Conservation (phyloP, 2,329 filamentous ascomycete species). For the Aureobasidium sp. region DNA sequence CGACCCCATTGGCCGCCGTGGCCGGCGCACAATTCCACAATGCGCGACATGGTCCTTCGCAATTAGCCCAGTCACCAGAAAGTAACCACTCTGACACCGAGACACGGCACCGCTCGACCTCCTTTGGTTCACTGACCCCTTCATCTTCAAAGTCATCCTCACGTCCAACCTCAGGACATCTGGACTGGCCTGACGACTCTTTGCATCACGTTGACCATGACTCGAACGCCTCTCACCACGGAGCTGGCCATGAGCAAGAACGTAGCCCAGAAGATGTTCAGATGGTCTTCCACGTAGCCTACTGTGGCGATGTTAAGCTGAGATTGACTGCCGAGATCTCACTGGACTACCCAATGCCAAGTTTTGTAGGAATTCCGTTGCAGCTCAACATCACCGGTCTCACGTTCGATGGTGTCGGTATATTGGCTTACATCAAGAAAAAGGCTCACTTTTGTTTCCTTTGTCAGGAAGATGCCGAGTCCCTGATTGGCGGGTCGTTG, state of each 20-base stretch:
- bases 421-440: conserved; percentile 83
- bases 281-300: conserved; percentile 82
- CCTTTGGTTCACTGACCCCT: conserved; percentile 38
- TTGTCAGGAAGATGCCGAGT: conserved; percentile 79
- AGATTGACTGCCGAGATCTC: conserved; percentile 91
- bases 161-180: conserved; percentile 34
- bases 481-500: conserved; percentile 40
- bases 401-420: conserved; percentile 89
- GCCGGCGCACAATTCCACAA: conserved; percentile 58
- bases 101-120: conserved; percentile 22
- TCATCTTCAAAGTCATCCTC: conserved; percentile 34
- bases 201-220: conserved; percentile 11
- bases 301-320: conserved; percentile 77
- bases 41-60: conserved; percentile 21
- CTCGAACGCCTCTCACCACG: background rate
- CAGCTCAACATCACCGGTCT: conserved; percentile 92
- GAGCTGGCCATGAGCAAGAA: conserved; percentile 39
- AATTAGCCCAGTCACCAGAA: conserved; percentile 7
- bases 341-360: conserved; percentile 96
- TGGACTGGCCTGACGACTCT: conserved; percentile 17
- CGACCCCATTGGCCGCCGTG: conserved; percentile 71
- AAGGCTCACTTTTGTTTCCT: conserved; percentile 90
- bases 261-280: conserved; percentile 80
- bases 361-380: conserved; percentile 90
- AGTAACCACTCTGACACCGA: conserved; percentile 27